phyloP scores from a whole-genome alignment of 805 yeast genomes.

The Candida michaelii region DNA sequence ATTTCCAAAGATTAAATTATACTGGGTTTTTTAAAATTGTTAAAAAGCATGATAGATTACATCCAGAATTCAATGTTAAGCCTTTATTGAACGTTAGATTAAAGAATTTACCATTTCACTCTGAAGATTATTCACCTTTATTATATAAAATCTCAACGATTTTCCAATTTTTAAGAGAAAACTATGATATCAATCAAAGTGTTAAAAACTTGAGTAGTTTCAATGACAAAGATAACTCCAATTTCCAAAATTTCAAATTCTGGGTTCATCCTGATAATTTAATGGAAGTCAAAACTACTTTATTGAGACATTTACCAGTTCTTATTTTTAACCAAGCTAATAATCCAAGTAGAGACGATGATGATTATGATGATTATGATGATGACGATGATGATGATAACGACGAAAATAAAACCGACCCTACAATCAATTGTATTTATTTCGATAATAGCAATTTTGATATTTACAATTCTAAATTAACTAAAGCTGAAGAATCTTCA shows the following conservation, averaged over 20 bases:
- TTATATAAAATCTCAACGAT: slow-evolving; percentile 78
- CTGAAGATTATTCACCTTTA: slow-evolving; percentile 92
- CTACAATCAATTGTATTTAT: slow-evolving; percentile 81
- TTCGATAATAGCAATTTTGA: slow-evolving; percentile 84
- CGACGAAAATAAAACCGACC: slow-evolving; percentile 39
- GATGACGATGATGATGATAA: slow-evolving; percentile 35
- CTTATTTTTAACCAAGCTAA: slow-evolving; percentile 54
- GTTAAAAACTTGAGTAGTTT: slow-evolving; percentile 50
- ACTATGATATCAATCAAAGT: slow-evolving; percentile 51
- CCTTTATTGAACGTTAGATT: slow-evolving; percentile 87
- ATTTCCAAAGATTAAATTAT: slow-evolving; percentile 86
- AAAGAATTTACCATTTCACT: slow-evolving; percentile 84
- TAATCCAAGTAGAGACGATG: slow-evolving; percentile 49
- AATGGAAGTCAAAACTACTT: slow-evolving; percentile 97
- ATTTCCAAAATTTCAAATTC: slow-evolving; percentile 72
- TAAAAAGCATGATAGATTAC: slow-evolving; percentile 92
- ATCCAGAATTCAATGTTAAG: slow-evolving; percentile 82
- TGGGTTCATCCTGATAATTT: slow-evolving; percentile 94
- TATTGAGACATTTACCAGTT: slow-evolving; percentile 90
- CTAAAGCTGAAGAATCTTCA: slow-evolving; percentile 66
- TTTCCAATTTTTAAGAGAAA: slow-evolving; percentile 80
- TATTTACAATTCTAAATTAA: slow-evolving; percentile 79
- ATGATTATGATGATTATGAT: slow-evolving; percentile 53
- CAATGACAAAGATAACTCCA: slow-evolving; percentile 37
- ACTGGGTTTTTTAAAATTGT: slow-evolving; percentile 95